Conservation (phyloP, 75 land plant species). For the Larix kaempferi region DNA sequence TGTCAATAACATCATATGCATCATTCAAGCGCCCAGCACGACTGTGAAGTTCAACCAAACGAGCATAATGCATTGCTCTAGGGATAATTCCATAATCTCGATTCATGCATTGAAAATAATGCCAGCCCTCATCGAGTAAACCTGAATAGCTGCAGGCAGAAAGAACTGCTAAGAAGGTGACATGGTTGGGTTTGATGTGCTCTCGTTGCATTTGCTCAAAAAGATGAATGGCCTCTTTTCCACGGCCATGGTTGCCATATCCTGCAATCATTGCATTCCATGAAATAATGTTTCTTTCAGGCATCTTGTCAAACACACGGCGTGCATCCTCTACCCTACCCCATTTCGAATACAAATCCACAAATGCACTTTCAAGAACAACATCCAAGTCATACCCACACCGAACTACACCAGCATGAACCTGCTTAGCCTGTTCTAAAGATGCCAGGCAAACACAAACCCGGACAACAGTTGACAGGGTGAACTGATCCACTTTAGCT, state of each 20-base stretch:
- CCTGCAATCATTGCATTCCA: slow-evolving; percentile 79
- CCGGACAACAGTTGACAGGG: background rate
- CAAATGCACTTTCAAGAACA: slow-evolving; percentile 44
- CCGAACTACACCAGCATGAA: slow-evolving; percentile 22
- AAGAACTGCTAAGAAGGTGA: slow-evolving; percentile 58
- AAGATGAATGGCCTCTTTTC: slow-evolving; percentile 39
- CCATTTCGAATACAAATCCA: slow-evolving; percentile 71
- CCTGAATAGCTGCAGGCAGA: slow-evolving; percentile 62
- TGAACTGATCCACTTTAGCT: slow-evolving; percentile 6
- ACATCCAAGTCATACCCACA: slow-evolving; percentile 48
- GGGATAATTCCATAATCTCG: slow-evolving; percentile 36
- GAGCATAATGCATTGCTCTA: slow-evolving; percentile 62
- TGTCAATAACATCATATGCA: slow-evolving; percentile 43
- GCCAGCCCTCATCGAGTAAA: slow-evolving; percentile 41
- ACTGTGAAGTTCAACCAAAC: slow-evolving; percentile 62
- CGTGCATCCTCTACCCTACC: slow-evolving; percentile 60
- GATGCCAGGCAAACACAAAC: slow-evolving; percentile 11
- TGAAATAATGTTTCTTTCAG: slow-evolving; percentile 46
- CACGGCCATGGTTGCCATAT: slow-evolving; percentile 59
- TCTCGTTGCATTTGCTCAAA: slow-evolving; percentile 45
- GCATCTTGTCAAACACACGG: slow-evolving; percentile 54
- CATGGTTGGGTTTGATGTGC: slow-evolving; percentile 54
- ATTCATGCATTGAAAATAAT: slow-evolving; percentile 48
- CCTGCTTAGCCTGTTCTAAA: slow-evolving; percentile 9
- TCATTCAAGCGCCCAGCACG: slow-evolving; percentile 60